Base-by-base conservation (phyloP, 805 yeast species). In the Saccharomycopsis schoenii region DNA sequence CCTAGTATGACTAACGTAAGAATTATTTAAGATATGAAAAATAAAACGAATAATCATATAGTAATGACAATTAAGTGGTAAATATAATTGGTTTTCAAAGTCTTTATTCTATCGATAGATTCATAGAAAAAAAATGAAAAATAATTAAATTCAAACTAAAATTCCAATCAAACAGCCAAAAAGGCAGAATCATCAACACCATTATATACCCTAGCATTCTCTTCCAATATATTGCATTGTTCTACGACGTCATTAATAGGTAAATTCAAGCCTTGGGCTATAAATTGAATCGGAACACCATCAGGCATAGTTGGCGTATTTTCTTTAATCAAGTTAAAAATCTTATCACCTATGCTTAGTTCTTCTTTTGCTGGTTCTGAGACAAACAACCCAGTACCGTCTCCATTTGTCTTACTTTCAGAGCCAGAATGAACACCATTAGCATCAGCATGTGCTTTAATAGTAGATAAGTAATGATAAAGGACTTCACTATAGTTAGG, bases 251-350 rank as follows among this genome's bases (percentile, higher is more conserved):
- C 80, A 25, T 78, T 81, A 59, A 75, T 79, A 42, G 79, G 67
- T 9, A 85, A 62, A 58, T 76, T 77, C 68, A 87, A 74, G 39
- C 78, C 76, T 67, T 84, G 88, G 14, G 84, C 77, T 62, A 88
- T 80, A 64, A 82, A 76, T 60, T 79, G 80, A 12, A 83, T 74
- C 24, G 89, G 90, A n/a, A 87, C 90, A 66, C 93, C 93, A 69
- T 87, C 91, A 55, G 78, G 81, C 88, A 84, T 86, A 58, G 78
- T 74, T 63, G 77, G 74, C 60, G 85, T 72, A 68, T 80, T 74
- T 62, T 80, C 77, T 67, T 76, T 72, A 62, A 84, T 74, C 58
- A 81, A 77, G 21, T 77, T 75, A 62, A 77, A 72, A 59, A 84
- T 77, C 66, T 71, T 74, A 57, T 82, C 84, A n/a, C 74, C 68